These are phyloP conservation scores for Solanum lycopersicoides DNA, from an alignment of 257 asterid species.

Conservation along the genomic window DNA sequence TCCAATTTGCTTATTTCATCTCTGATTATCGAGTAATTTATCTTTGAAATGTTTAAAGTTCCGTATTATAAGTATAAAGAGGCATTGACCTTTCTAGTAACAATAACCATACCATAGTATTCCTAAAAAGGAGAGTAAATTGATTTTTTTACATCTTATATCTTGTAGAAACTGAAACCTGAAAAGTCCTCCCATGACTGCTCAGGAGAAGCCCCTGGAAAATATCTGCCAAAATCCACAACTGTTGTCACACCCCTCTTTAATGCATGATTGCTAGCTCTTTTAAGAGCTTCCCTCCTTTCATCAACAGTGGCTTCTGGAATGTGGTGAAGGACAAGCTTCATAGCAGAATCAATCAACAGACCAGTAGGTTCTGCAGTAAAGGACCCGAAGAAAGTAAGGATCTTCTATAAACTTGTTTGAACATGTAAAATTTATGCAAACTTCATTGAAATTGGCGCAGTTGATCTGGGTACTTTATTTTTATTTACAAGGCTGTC, in stretches of 20 bases:
- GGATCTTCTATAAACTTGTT: not conserved
- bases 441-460: not conserved
- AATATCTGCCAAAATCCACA: constrained; percentile 80
- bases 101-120: not conserved
- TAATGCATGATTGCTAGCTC: constrained; percentile 74
- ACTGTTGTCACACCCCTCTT: constrained; percentile 88
- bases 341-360: constrained; percentile 92
- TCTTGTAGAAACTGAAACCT: constrained; percentile 33
- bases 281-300: constrained; percentile 78
- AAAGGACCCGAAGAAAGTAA: constrained; percentile 9
- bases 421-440: not conserved
- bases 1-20: not conserved
- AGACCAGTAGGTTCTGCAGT: constrained; percentile 86
- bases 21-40: not conserved
- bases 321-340: constrained; percentile 50
- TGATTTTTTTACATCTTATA: not conserved
- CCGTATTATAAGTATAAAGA: not conserved
- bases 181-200: constrained; percentile 85
- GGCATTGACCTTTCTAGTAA: not conserved
- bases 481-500: not conserved
- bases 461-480: not conserved
- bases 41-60: not conserved
- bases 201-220: constrained; percentile 69
- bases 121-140: not conserved
- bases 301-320: constrained; percentile 67